Evolutionary conservation across 352 stramenopile species (phyloP), one percentile per base, ranked within the genome.

Genomic region (Globisporangium sylvaticum): DNA sequence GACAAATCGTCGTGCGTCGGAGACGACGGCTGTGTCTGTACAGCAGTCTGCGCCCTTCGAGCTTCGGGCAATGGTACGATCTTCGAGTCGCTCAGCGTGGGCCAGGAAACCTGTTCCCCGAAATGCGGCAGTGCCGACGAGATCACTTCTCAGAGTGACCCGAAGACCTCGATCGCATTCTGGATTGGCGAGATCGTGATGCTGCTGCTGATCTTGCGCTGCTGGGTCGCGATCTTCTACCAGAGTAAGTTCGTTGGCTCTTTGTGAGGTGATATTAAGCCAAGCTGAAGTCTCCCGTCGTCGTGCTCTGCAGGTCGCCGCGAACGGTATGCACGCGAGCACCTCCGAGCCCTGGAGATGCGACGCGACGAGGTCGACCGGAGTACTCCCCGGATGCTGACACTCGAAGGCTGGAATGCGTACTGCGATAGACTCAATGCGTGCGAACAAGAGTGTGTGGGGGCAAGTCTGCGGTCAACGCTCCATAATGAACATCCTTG

Each of bases 371-470:
- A 73, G 2, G 67, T 65, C 9, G 62, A 57, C 1, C 60, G 34
- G 29, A 32, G 29, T 4, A 32, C 29, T 4, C 15, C 31, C 37
- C 2, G 76, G 14, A 69, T 66, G 22, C 71, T 88, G 18, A 65
- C 68, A n/a, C 72, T 88, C 24, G 70, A 66, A 0, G 79, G 79
- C 58, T 88, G 79, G 79, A 81, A 72, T 18, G 78, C 73, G 37
- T 75, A 84, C 57, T 70, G 72, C 0, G 73, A 85, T 62, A 80
- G 81, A 37, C 79, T 88, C 25, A 88, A 86, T 18, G 69, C 83
- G 25, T 58, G 56, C 3, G 74, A 81, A 48, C 66, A 73, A 20
- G 61, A 58, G 5, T 67, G 63, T 14, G 54, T 77, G 31, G 31
- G 46, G 31, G 2, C 31, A 34, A 34, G 4, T 34, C 31, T 34